Evolutionary conservation across 495 filamentous ascomycete genomes (phyloP).

Genomic region (Lasiosphaeris hirsuta): DNA sequence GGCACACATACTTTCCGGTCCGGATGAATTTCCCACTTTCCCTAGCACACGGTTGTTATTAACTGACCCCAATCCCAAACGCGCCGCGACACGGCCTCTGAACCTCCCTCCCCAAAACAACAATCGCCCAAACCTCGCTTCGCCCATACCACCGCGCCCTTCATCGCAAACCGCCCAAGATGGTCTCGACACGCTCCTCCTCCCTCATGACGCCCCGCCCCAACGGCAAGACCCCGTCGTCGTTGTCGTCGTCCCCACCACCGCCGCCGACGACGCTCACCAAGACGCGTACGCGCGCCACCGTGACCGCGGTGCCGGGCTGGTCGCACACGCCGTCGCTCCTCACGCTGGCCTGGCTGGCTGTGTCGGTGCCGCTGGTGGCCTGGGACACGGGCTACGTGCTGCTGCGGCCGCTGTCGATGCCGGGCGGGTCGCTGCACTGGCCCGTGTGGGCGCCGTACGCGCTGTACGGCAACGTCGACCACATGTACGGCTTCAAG

Average conservation of each 20-base stretch:
- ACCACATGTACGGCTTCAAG: conserved; percentile 82
- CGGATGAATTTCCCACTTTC: too few species aligned
- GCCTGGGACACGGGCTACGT: conserved; percentile 81
- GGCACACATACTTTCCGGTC: too few species aligned
- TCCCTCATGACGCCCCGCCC: conserved; percentile 1
- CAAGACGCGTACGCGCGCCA: neutral
- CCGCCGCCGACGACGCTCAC: neutral
- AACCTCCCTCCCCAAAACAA: too few species aligned
- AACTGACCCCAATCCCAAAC: too few species aligned
- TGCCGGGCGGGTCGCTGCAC: conserved; percentile 76
- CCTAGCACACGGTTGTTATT: too few species aligned
- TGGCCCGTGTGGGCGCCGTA: conserved; percentile 76
- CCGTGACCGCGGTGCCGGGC: neutral
- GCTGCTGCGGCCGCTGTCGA: conserved; percentile 74
- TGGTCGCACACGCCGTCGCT: conserved; percentile 69
- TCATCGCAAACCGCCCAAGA: neutral
- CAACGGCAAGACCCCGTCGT: neutral
- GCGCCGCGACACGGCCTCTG: too few species aligned
- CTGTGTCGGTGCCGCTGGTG: conserved; percentile 76
- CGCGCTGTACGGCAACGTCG: conserved; percentile 74
- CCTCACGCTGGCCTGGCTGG: conserved; percentile 68
- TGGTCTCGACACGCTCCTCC: conserved; percentile 12
- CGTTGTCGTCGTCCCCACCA: neutral
- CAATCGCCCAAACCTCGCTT: too few species aligned
- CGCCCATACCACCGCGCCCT: too few species aligned